Conservation (phyloP, 257 asterid genomes). For the Ajuga chamaepitys region DNA sequence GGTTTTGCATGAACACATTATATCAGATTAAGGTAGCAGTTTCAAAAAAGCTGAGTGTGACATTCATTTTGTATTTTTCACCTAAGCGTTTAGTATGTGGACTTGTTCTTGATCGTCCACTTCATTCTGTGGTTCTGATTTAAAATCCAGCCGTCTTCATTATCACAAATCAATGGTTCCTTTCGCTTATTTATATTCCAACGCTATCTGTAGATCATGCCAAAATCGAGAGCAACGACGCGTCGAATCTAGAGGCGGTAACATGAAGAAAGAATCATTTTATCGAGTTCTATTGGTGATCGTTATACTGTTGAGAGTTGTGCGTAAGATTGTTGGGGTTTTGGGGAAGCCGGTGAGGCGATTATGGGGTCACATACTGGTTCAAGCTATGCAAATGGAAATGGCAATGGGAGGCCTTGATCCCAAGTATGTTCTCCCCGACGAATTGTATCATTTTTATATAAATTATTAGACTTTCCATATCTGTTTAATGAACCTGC, state of each 20-base stretch:
- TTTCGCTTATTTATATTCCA: not conserved
- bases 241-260: too few species aligned
- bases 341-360: slow-evolving; percentile 8
- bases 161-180: not conserved
- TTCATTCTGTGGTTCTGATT: not conserved
- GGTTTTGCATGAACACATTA: not conserved
- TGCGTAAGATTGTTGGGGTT: not conserved
- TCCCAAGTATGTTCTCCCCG: slow-evolving; percentile 9
- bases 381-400: not conserved
- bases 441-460: not conserved
- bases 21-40: not conserved
- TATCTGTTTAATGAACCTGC: too few species aligned
- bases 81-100: not conserved
- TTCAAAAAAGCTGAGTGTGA: not conserved
- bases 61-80: not conserved
- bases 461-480: not conserved
- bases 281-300: not conserved
- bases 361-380: not conserved
- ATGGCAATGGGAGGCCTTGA: slow-evolving; percentile 21
- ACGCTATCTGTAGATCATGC: too few species aligned
- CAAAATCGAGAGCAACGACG: too few species aligned
- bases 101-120: not conserved
- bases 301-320: not conserved
- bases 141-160: not conserved
- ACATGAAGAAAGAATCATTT: not conserved